A percentile compares a stretch with the other conserved stretches of the same genome.
These are phyloP conservation scores for Mortierella sp. DNA, from an alignment of 371 early-diverging fungal species.

Conservation along the genomic window DNA sequence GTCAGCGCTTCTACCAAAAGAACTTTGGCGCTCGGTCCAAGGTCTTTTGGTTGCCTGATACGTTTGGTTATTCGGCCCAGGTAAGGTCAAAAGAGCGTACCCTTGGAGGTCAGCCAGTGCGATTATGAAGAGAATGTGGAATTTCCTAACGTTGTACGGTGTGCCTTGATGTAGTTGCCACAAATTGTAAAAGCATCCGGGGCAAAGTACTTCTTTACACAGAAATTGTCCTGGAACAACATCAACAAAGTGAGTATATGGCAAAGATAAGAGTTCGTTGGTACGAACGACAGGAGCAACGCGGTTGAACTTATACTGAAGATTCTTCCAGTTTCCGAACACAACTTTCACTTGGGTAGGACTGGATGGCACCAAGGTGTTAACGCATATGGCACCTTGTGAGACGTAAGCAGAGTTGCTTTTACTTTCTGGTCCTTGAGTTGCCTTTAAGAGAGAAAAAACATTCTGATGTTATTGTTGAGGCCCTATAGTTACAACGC, in stretches of 20 bases:
- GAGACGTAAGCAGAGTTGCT: conserved; percentile 53
- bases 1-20: conserved; percentile 87
- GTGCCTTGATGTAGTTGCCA: conserved; percentile 73
- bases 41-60: conserved; percentile 97
- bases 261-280: background rate
- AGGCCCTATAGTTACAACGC: conserved; percentile 63
- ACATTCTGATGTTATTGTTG: too few relatives aligned
- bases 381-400: conserved; percentile 62
- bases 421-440: too few relatives aligned
- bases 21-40: conserved; percentile 84
- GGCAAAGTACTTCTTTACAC: conserved; percentile 96
- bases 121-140: background rate
- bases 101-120: too few relatives aligned
- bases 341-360: conserved; percentile 90
- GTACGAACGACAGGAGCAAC: background rate
- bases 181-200: conserved; percentile 89
- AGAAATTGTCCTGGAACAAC: conserved; percentile 98
- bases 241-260: conserved; percentile 81
- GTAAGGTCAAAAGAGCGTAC: too few relatives aligned
- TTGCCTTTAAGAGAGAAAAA: too few relatives aligned
- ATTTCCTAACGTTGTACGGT: background rate
- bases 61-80: conserved; percentile 76
- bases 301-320: background rate
- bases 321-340: conserved; percentile 79
- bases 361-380: conserved; percentile 57